phyloP scores from a whole-genome alignment of 1,284 basidiomycete species.

The Ceratobasidium sp. region DNA sequence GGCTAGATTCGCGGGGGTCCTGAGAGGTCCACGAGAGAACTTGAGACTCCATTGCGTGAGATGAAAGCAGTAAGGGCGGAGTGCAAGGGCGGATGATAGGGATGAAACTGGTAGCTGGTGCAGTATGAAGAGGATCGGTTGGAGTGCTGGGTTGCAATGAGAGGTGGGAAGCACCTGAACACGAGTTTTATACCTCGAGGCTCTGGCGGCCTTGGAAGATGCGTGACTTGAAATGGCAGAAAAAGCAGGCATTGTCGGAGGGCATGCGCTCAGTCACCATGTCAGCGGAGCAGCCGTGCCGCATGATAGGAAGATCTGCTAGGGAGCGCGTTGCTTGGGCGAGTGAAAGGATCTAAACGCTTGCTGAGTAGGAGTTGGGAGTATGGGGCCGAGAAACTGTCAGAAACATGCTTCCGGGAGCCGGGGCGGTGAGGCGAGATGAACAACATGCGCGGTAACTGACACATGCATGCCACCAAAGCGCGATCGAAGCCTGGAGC shows the following conservation, averaged over 20 bases:
- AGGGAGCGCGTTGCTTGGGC: slow-evolving; percentile 46
- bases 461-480: slow-evolving; percentile 46
- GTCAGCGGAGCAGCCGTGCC: slow-evolving; percentile 46
- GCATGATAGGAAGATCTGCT: slow-evolving; percentile 47
- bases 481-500: slow-evolving; percentile 46
- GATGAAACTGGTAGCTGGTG: slow-evolving; percentile 45
- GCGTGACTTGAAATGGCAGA: slow-evolving; percentile 44
- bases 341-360: slow-evolving; percentile 45
- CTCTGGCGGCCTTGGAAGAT: slow-evolving; percentile 34
- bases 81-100: slow-evolving; percentile 45
- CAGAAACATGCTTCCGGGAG: slow-evolving; percentile 45
- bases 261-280: slow-evolving; percentile 45
- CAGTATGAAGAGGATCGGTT: slow-evolving; percentile 44
- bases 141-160: slow-evolving; percentile 47
- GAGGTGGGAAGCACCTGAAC: slow-evolving; percentile 46
- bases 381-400: slow-evolving; percentile 45
- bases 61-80: slow-evolving; percentile 40
- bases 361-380: slow-evolving; percentile 40
- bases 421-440: slow-evolving; percentile 46
- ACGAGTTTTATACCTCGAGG: slow-evolving; percentile 47
- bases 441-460: slow-evolving; percentile 45
- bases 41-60: slow-evolving; percentile 47
- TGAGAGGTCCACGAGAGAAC: slow-evolving; percentile 86
- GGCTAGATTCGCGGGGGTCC: slow-evolving; percentile 82
- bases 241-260: slow-evolving; percentile 46